These are phyloP conservation scores for Oxytropis ochrocephala DNA, from an alignment of 306 rosid genomes.

Conservation along the genomic window DNA sequence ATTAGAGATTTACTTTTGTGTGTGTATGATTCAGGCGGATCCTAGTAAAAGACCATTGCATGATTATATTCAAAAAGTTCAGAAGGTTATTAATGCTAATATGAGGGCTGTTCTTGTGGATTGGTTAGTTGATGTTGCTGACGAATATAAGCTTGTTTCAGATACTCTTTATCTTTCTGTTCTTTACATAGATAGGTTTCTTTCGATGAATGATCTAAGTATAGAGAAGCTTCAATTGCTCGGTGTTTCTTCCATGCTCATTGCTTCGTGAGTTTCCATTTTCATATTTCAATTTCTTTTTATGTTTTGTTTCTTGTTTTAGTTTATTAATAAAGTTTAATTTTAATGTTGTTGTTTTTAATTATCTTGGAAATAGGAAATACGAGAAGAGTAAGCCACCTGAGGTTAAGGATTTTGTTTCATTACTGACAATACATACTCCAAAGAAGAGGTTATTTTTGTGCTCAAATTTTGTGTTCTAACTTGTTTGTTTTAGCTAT, in stretches of 20 bases:
- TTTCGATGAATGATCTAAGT: constrained; percentile 42
- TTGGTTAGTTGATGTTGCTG: constrained; percentile 93
- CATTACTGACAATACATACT: constrained; percentile 72
- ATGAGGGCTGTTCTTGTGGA: constrained; percentile 82
- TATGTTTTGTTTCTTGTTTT: not conserved
- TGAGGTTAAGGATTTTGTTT: constrained; percentile 67
- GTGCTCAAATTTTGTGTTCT: not conserved
- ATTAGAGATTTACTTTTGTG: not conserved
- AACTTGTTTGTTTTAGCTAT: not conserved
- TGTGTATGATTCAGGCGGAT: constrained; percentile 39
- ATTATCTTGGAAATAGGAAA: constrained; percentile 37
- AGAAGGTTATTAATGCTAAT: constrained; percentile 57
- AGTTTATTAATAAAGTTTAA: not conserved
- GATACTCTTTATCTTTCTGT: constrained; percentile 65
- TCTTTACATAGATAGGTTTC: constrained; percentile 55
- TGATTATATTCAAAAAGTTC: constrained; percentile 56
- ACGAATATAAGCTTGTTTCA: constrained; percentile 68
- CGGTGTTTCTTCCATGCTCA: constrained; percentile 72
- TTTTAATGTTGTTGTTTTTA: not conserved
- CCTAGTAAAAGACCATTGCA: constrained; percentile 56
- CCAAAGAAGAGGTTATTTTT: constrained; percentile 53
- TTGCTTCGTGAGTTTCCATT: constrained; percentile 69
- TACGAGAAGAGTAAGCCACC: constrained; percentile 90
- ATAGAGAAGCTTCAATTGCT: constrained; percentile 59
- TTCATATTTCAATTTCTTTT: not conserved